Conservation (phyloP, 2,329 filamentous ascomycete species). For the Fragosphaeria purpurea region DNA sequence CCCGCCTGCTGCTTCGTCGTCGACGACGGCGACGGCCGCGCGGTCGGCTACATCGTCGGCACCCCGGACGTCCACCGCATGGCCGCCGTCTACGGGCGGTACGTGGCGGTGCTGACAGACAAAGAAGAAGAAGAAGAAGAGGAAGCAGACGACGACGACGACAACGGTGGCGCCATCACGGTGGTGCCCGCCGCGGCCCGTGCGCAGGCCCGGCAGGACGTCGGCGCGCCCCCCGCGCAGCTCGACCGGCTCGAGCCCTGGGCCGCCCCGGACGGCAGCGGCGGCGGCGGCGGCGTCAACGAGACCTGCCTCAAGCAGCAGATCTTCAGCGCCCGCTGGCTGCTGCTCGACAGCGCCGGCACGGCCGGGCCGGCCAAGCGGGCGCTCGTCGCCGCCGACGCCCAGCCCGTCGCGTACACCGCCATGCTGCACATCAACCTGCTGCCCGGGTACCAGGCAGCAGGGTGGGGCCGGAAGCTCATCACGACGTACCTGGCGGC, state of each 20-base stretch:
- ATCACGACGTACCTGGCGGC: conserved; percentile 31
- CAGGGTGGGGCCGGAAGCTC: conserved; percentile 34
- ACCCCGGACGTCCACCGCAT: conserved; percentile 33
- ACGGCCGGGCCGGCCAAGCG: conserved; percentile 24
- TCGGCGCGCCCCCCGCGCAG: conserved; percentile 18
- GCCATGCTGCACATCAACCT: conserved; percentile 42
- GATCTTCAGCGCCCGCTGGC: conserved; percentile 29
- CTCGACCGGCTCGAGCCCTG: conserved; percentile 23
- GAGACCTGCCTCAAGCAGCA: conserved; percentile 28
- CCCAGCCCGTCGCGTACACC: conserved; percentile 23
- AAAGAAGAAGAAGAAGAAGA: not conserved
- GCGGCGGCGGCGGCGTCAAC: conserved; percentile 16
- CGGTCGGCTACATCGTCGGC: conserved; percentile 41
- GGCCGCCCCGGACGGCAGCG: conserved; percentile 12
- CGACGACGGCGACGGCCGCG: conserved; percentile 33
- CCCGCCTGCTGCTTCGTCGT: conserved; percentile 36
- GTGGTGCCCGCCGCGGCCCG: not conserved
- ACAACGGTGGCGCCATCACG: not conserved
- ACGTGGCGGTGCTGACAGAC: conserved; percentile 22
- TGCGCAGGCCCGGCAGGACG: conserved; percentile 12
- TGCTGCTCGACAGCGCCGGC: conserved; percentile 25
- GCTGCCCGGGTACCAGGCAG: conserved; percentile 29
- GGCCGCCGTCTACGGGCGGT: conserved; percentile 26
- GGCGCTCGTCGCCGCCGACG: conserved; percentile 20
- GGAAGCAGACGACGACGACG: conserved; percentile 1